phyloP scores from a whole-genome alignment of 169 alveolate species.

The Sarcocystis neurona region DNA sequence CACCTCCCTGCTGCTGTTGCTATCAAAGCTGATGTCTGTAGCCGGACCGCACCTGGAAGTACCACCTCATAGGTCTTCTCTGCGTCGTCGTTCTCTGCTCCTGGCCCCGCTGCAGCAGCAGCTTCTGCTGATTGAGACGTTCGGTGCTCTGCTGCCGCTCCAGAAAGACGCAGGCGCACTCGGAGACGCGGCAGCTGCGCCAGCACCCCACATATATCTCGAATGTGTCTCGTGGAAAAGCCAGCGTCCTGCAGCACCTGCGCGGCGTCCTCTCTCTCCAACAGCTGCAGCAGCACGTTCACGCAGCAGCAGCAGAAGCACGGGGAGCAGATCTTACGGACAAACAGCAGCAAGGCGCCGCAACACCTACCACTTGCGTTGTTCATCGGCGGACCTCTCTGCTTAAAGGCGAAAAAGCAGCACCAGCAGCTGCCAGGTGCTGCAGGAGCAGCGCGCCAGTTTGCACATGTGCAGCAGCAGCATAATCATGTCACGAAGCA shows the following conservation, averaged over 20 bases:
- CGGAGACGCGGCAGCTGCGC: conserved; percentile 37
- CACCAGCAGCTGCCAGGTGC: not conserved
- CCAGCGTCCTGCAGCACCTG: conserved; percentile 5
- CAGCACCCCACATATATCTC: conserved; percentile 8
- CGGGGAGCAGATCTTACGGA: not conserved
- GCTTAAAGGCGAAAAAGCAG: not conserved
- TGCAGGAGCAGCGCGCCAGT: not conserved
- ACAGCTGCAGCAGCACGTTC: conserved; percentile 46
- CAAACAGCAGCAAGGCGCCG: not conserved
- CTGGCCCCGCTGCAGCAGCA: conserved; percentile 11
- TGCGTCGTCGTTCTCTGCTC: conserved; percentile 27
- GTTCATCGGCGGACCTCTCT: not conserved
- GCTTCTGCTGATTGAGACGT: not conserved
- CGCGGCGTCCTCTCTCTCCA: conserved; percentile 1
- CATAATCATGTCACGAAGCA: too few relatives aligned
- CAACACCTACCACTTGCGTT: not conserved
- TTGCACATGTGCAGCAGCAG: too few relatives aligned
- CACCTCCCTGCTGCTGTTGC: too few relatives aligned
- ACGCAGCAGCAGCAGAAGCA: too few relatives aligned
- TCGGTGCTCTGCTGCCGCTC: not conserved
- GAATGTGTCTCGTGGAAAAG: not conserved
- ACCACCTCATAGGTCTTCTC: conserved; percentile 2
- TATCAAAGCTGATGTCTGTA: too few relatives aligned
- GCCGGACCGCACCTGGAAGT: not conserved
- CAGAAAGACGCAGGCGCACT: conserved; percentile 25